A percentile compares a stretch with the other conserved stretches of the same genome.
phyloP scores from a whole-genome alignment of 2,329 filamentous ascomycete species.

The Ceratocystis colombiana region DNA sequence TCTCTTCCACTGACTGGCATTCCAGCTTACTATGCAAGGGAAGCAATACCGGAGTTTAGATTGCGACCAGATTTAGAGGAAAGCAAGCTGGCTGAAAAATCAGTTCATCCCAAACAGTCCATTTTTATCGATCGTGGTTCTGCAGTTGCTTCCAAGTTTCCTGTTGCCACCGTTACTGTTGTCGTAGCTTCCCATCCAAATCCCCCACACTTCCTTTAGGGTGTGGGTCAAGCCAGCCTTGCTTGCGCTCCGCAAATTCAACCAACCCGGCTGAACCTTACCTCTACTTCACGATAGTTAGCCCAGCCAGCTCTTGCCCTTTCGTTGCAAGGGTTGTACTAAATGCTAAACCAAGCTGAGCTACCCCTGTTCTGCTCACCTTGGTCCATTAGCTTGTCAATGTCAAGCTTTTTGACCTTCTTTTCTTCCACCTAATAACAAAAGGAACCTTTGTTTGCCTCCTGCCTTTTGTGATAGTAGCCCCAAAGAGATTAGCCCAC shows the following conservation, averaged over 20 bases:
- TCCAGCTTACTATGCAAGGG: neutral
- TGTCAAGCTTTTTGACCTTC: neutral
- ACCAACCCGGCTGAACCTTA: neutral
- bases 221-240: neutral
- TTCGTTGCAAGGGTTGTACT: neutral
- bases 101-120: neutral
- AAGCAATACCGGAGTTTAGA: neutral
- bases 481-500: neutral
- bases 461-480: neutral
- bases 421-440: neutral
- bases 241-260: neutral
- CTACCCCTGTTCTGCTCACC: neutral
- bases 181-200: neutral
- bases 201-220: constrained; percentile 18
- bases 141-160: neutral
- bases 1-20: neutral
- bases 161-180: neutral
- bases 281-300: constrained; percentile 8
- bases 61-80: too few relatives aligned
- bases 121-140: neutral
- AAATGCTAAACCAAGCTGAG: constrained; percentile 1
- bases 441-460: neutral
- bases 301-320: neutral
- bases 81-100: neutral
- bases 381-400: neutral